These are phyloP conservation scores for Gracilariopsis chorda DNA, from an alignment of 23 red algal genomes.

Conservation along the genomic window DNA sequence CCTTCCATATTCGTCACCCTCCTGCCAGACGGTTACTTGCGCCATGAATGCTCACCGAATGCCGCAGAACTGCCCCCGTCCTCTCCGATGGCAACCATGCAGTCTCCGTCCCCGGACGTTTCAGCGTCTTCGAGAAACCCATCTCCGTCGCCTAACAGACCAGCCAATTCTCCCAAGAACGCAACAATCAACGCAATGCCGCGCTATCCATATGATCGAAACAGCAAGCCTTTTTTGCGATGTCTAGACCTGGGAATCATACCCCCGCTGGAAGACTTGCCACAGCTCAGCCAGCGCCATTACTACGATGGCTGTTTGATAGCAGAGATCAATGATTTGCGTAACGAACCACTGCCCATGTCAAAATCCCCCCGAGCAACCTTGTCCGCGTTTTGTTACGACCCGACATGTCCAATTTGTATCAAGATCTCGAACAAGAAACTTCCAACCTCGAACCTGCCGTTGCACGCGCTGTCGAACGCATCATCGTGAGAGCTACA, in stretches of 20 bases:
- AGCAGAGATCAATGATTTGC: slow-evolving; percentile 66
- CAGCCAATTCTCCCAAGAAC: neutral
- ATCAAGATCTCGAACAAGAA: slow-evolving; percentile 34
- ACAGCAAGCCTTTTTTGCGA: slow-evolving; percentile 55
- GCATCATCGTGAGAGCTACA: slow-evolving; percentile 14
- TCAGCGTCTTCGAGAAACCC: neutral
- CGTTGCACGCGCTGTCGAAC: slow-evolving; percentile 54
- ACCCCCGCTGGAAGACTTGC: slow-evolving; percentile 58
- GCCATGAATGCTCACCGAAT: slow-evolving; percentile 12
- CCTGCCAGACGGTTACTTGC: slow-evolving; percentile 53
- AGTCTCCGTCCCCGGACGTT: neutral
- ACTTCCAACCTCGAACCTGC: slow-evolving; percentile 27
- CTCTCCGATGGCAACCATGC: neutral
- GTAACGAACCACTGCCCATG: neutral
- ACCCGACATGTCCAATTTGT: slow-evolving; percentile 49
- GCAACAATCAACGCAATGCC: slow-evolving; percentile 6
- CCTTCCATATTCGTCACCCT: slow-evolving; percentile 42
- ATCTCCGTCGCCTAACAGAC: slow-evolving; percentile 21
- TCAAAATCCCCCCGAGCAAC: slow-evolving; percentile 1
- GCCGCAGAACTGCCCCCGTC: slow-evolving; percentile 1
- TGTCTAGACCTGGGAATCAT: slow-evolving; percentile 71
- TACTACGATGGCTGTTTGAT: slow-evolving; percentile 83
- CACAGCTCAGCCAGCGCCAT: slow-evolving; percentile 27
- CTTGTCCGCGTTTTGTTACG: slow-evolving; percentile 46
- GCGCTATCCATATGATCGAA: slow-evolving; percentile 67